Evolutionary conservation across 768 basidiomycete species (phyloP), one percentile per base, ranked within the genome.

Genomic region (Termitomyces sp.): DNA sequence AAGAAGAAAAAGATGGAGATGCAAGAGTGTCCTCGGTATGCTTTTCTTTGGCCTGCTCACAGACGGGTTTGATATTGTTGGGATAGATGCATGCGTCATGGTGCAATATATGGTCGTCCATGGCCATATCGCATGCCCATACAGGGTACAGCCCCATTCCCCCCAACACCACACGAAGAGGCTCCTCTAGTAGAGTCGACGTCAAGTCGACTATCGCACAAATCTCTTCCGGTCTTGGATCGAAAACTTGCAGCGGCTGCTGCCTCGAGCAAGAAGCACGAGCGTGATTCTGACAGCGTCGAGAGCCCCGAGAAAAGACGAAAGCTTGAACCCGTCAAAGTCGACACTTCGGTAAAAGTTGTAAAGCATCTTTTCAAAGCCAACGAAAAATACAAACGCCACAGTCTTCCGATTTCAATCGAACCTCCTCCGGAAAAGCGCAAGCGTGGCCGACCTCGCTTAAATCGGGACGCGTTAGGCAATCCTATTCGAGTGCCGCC

Each of bases 11-110:
- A 76, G 60, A 81, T 82, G 60, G 58, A 55, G 6, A 41, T 24
- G 33, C 82, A 83, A 61, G 87, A 89, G 31, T 93, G 91, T 70
- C 88, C 89, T 57, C 79, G 91, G 90, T 93, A 69, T 62, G 81
- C 73, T 54, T 36, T 59, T 61, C 24, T 42, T 60, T 22, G 16
- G 61, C 52, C 63, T 59, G 61, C 55, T 45, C n/a, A 27, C 4
- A 18, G 44, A 64, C 52, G 53, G 24, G 22, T 45, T 18, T 55
- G 44, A 45, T 42, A 7, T 13, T 8, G 16, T 48, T 48, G 44
- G 30, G 33, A 50, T 46, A 91, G 90, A 59, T 93, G 91, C 69
- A 78, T 92, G 71, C 87, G 91, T 20, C 91, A 93, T 70, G 81
- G 78, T 65, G 89, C 87, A 12, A 93, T 93, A 58, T 93, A 92